phyloP scores from a whole-genome alignment of 768 basidiomycete genomes.

The Fistulinella prunicolor region DNA sequence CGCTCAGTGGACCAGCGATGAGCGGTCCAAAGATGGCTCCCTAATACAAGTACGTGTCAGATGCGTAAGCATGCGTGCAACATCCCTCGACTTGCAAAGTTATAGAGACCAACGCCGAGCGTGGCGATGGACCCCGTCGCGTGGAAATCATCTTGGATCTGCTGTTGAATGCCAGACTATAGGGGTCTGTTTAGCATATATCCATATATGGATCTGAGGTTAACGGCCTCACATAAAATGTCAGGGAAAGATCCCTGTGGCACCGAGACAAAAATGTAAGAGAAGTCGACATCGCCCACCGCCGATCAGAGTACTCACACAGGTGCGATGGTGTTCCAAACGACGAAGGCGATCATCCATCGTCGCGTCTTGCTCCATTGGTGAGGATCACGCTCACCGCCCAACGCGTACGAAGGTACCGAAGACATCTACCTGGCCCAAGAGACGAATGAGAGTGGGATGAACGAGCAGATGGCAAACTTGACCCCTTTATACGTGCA shows the following conservation, averaged over 20 bases:
- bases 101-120: slow-evolving; percentile 26
- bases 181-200: neutral
- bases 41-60: slow-evolving; percentile 11
- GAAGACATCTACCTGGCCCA: slow-evolving; percentile 17
- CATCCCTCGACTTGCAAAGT: slow-evolving; percentile 20
- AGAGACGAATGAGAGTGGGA: neutral
- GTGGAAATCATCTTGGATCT: slow-evolving; percentile 24
- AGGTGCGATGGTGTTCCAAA: slow-evolving; percentile 31
- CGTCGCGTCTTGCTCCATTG: slow-evolving; percentile 28
- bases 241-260: slow-evolving; percentile 24
- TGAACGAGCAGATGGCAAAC: neutral
- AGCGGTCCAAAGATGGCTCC: slow-evolving; percentile 27
- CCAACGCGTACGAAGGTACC: slow-evolving; percentile 13
- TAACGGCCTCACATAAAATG: slow-evolving; percentile 25
- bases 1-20: slow-evolving; percentile 24
- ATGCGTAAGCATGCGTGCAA: neutral
- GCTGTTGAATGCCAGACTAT: slow-evolving; percentile 29
- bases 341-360: slow-evolving; percentile 27
- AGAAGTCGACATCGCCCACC: neutral
- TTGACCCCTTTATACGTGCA: slow-evolving; percentile 15
- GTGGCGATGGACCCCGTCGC: slow-evolving; percentile 20
- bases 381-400: slow-evolving; percentile 23
- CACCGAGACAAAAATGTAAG: neutral
- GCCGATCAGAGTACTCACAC: slow-evolving; percentile 16
- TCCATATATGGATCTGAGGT: neutral